A percentile compares a stretch with the other conserved stretches of the same genome.
These are phyloP conservation scores for Neocatenulostroma microsporum DNA, from an alignment of 2,329 filamentous ascomycete genomes.

Conservation along the genomic window DNA sequence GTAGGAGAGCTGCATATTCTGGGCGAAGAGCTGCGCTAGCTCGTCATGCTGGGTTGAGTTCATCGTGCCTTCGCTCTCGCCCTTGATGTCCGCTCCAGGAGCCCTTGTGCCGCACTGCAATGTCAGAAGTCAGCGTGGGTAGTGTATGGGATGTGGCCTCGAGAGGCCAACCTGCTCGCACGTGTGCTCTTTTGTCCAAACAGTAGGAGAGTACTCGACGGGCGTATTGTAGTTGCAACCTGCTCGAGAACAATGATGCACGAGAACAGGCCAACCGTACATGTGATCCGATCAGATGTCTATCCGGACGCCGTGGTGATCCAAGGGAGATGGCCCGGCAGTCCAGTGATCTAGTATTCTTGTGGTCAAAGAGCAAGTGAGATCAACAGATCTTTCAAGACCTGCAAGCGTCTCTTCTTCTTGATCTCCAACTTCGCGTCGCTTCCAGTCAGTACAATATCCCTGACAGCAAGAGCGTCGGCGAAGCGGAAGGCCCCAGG, in stretches of 20 bases:
- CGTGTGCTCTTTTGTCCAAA: constrained; percentile 38
- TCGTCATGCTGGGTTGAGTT: constrained; percentile 58
- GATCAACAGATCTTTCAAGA: no score
- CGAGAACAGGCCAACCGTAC: constrained; percentile 21
- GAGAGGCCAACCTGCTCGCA: constrained; percentile 40
- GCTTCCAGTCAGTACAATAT: constrained; percentile 19
- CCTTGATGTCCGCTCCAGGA: constrained; percentile 37
- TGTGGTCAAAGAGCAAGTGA: no score
- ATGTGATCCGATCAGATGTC: constrained; percentile 13
- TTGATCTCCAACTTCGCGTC: constrained; percentile 10
- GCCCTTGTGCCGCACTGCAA: constrained; percentile 37
- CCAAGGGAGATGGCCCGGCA: no score
- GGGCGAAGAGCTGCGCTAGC: constrained; percentile 69
- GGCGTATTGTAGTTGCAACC: constrained; percentile 27
- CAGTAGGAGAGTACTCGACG: constrained; percentile 34
- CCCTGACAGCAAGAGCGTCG: constrained; percentile 11
- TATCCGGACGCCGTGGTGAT: no score
- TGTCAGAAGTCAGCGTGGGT: constrained; percentile 16
- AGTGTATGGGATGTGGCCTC: constrained; percentile 11
- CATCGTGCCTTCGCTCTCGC: constrained; percentile 32
- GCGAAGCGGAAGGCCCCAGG: constrained; percentile 7
- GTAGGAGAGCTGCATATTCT: constrained; percentile 57
- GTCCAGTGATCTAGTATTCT: no score
- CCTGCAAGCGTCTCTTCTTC: neutral
- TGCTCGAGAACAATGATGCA: constrained; percentile 27